These are phyloP conservation scores for Williopsis jadinii DNA, from an alignment of 1,139 yeast species.

Conservation along the genomic window DNA sequence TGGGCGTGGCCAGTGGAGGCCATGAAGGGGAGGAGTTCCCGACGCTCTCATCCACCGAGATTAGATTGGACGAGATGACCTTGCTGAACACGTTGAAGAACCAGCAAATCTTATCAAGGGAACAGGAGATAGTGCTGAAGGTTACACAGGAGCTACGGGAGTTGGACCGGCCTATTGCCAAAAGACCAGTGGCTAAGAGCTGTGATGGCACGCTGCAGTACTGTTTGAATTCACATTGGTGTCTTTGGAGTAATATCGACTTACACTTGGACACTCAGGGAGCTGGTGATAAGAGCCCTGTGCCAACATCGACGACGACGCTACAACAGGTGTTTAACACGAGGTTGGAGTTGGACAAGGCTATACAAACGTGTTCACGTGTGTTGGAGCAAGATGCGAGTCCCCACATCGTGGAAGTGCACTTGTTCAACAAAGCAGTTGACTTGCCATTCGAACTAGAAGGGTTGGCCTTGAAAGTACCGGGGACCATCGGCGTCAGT, in stretches of 20 bases:
- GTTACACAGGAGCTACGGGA: background rate
- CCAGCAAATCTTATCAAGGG: slow-evolving; percentile 1
- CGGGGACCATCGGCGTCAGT: too few species aligned
- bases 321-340: background rate
- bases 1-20: background rate
- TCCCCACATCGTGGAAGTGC: background rate
- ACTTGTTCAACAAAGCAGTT: background rate
- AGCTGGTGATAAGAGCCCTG: too few species aligned
- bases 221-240: slow-evolving; percentile 1
- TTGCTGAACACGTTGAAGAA: slow-evolving; percentile 1
- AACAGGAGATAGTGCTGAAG: background rate
- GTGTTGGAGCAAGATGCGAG: background rate
- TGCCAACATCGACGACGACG: too few species aligned
- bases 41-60: background rate
- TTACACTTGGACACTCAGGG: background rate
- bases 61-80: background rate
- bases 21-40: too few species aligned
- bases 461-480: background rate
- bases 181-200: too few species aligned
- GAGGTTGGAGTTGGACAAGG: background rate
- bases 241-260: slow-evolving; percentile 1
- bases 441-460: background rate
- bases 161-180: too few species aligned
- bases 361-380: background rate
- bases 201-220: background rate